Evolutionary conservation across 768 basidiomycete species (phyloP).

Genomic region (Pulveroboletus sp.): DNA sequence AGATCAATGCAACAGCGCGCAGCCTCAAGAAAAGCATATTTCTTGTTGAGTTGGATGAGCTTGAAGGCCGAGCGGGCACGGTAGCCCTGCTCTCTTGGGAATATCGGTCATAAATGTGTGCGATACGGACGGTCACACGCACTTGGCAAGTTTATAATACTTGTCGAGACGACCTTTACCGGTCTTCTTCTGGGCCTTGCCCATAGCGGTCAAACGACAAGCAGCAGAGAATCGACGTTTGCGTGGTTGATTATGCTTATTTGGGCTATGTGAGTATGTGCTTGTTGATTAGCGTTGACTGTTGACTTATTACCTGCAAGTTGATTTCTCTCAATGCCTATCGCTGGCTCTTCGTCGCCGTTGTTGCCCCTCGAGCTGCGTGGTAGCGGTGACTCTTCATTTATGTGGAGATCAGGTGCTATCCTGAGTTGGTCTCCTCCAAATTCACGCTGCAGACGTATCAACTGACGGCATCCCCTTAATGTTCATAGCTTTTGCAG

Average conservation of each 20-base stretch:
- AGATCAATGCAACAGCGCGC: conserved; percentile 95
- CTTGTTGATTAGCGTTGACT: not conserved
- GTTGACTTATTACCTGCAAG: not conserved
- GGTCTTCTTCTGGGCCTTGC: conserved; percentile 88
- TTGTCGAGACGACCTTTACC: conserved; percentile 95
- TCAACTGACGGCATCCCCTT: not conserved
- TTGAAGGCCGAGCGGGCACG: conserved; percentile 99
- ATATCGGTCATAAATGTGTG: conserved; percentile 6
- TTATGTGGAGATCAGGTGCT: conserved; percentile 43
- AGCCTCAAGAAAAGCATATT: conserved; percentile 86
- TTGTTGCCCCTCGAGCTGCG: conserved; percentile 18
- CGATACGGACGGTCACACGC: conserved; percentile 6
- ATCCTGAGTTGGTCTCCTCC: conserved; percentile 33
- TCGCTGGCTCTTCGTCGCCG: conserved; percentile 25
- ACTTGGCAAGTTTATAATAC: conserved; percentile 96
- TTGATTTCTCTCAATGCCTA: conserved; percentile 16
- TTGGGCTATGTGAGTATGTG: conserved; percentile 1
- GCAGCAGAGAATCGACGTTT: not conserved
- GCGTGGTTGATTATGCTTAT: conserved; percentile 13
- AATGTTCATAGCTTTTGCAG: conserved; percentile 35
- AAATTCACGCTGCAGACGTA: not conserved
- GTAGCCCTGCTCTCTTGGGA: conserved; percentile 90
- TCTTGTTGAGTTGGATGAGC: conserved; percentile 97
- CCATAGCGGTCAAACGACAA: conserved; percentile 40
- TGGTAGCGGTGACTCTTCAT: conserved; percentile 11